Conservation (phyloP, 2,329 filamentous ascomycete genomes). For the Aspergillus neoniger region DNA sequence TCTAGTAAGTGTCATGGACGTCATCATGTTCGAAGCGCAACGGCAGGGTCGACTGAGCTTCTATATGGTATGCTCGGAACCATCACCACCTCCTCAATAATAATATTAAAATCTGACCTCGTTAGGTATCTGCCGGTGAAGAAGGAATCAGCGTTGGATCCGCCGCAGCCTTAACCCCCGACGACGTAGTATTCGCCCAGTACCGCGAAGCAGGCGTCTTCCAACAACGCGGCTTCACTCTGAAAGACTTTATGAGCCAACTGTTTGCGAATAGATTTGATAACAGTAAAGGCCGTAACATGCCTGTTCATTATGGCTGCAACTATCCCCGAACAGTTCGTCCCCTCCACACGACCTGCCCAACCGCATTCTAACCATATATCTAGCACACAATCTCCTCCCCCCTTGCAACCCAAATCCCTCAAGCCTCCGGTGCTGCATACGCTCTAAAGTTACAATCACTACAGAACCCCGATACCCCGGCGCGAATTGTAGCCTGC, state of each 20-base stretch:
- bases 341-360: constrained; percentile 15
- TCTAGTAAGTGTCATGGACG: constrained; percentile 79
- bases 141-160: constrained; percentile 92
- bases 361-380: constrained; percentile 49
- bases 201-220: constrained; percentile 94
- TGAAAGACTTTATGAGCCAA: constrained; percentile 92
- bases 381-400: constrained; percentile 81
- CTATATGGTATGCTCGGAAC: constrained; percentile 73
- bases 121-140: constrained; percentile 75
- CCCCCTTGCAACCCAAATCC: constrained; percentile 83
- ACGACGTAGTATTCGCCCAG: constrained; percentile 90
- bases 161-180: constrained; percentile 76
- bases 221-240: constrained; percentile 80
- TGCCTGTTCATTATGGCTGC: constrained; percentile 96
- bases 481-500: constrained; percentile 71
- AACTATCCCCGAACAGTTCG: constrained; percentile 77
- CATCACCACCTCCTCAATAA: not conserved
- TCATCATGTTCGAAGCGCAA: constrained; percentile 98
- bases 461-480: constrained; percentile 67
- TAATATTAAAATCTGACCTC: constrained; percentile 14
- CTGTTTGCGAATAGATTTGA: constrained; percentile 87
- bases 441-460: constrained; percentile 84
- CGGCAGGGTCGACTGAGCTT: constrained; percentile 91
- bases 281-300: constrained; percentile 79
- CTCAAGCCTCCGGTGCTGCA: constrained; percentile 82